Percentiles rank a stretch among this genome's conserved stretches.
Conservation (phyloP, 169 alveolate species). For the Hepatocystis sp. region DNA sequence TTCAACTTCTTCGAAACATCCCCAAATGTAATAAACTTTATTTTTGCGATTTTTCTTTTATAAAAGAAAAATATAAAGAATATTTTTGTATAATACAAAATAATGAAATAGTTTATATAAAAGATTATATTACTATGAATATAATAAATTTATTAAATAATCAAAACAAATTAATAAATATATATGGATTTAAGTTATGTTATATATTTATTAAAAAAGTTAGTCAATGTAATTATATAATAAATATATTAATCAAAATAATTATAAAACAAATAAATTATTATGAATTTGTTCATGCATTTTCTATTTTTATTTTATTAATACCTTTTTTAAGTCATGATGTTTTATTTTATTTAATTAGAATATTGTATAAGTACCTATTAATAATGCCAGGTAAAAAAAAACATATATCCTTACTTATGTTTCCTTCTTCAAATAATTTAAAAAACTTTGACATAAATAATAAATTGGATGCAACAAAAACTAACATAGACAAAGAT, state of each 20-base stretch:
- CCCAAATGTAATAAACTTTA: background rate
- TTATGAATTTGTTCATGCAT: conserved; percentile 27
- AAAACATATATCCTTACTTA: too few species aligned
- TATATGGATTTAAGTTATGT: conserved; percentile 13
- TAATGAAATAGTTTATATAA: conserved; percentile 48
- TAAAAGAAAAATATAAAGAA: conserved; percentile 32
- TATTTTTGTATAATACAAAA: conserved; percentile 19
- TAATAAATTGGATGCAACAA: too few species aligned
- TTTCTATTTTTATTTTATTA: conserved; percentile 2
- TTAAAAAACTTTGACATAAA: too few species aligned
- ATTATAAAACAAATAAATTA: conserved; percentile 18
- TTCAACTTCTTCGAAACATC: conserved; percentile 16
- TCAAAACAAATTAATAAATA: conserved; percentile 7
- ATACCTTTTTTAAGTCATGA: conserved; percentile 29
- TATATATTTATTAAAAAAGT: conserved; percentile 12
- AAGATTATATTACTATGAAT: conserved; percentile 4
- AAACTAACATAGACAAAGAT: too few species aligned
- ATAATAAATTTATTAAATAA: conserved; percentile 19
- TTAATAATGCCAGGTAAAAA: too few species aligned
- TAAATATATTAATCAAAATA: background rate
- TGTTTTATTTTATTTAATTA: conserved; percentile 21
- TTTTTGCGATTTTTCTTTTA: background rate
- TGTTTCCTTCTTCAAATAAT: too few species aligned
- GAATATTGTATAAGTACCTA: conserved; percentile 3
- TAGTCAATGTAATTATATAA: conserved; percentile 14